Conservation (phyloP, 495 filamentous ascomycete species). For the Neurospora sp. region DNA sequence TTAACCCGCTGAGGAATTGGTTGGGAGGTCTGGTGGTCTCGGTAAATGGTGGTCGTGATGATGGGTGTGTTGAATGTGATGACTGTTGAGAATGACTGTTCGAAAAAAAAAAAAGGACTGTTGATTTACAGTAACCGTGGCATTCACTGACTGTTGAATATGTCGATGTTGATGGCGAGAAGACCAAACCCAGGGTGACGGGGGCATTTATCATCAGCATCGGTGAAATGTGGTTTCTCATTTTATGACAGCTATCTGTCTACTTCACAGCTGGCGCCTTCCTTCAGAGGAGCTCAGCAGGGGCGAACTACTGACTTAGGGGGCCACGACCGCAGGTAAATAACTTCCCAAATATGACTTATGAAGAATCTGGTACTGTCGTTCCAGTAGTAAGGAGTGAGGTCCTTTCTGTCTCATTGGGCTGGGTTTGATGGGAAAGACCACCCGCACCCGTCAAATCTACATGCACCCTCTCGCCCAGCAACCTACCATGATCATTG, state of each 20-base stretch:
- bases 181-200: neutral
- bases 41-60: neutral
- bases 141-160: neutral
- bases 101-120: neutral
- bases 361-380: neutral
- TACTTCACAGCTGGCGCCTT: neutral
- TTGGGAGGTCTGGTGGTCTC: neutral
- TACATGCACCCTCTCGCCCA: neutral
- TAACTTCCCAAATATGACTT: neutral
- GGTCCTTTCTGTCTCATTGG: neutral
- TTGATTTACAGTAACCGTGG: neutral
- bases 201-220: neutral
- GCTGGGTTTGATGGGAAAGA: neutral
- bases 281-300: neutral
- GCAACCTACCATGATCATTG: neutral
- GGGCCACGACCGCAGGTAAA: neutral
- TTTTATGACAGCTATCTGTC: neutral
- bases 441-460: neutral
- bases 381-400: neutral
- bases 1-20: neutral
- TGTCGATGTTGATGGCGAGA: neutral
- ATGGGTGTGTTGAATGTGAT: neutral
- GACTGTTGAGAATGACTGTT: neutral
- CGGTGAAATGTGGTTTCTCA: neutral
- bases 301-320: neutral